phyloP scores from a whole-genome alignment of 163 green algal species.

The Chlorella variabilis region DNA sequence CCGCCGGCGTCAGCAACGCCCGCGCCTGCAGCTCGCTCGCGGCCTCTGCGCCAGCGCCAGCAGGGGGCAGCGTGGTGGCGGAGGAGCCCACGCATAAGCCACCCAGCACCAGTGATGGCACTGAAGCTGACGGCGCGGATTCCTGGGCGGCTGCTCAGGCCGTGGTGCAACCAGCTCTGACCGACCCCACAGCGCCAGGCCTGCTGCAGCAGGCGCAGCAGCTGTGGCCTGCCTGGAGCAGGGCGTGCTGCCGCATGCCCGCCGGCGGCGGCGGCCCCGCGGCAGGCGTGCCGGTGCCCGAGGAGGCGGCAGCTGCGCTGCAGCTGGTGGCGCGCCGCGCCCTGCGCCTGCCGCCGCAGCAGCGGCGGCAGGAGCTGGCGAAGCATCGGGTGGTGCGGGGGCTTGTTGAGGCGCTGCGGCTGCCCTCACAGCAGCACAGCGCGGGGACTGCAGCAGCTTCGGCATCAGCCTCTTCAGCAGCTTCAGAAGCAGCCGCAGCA shows the following conservation, averaged over 20 bases:
- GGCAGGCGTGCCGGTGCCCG: not conserved
- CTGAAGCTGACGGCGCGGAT: not conserved
- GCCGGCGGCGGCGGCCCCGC: not conserved
- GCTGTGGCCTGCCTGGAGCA: not conserved
- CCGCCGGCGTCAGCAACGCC: not conserved
- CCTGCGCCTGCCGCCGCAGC: not conserved
- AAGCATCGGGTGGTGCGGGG: conserved; percentile 10
- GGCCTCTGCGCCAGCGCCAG: not conserved
- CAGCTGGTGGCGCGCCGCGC: not conserved
- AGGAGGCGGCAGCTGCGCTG: conserved; percentile 14
- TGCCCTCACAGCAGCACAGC: not conserved
- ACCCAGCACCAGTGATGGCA: not conserved
- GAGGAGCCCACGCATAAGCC: no score
- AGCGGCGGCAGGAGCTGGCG: conserved; percentile 12
- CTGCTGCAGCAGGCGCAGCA: not conserved
- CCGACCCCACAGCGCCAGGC: not conserved
- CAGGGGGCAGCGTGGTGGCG: no score
- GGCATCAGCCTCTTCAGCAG: not conserved
- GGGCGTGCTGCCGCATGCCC: not conserved
- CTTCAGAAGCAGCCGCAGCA: not conserved
- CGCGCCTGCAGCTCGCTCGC: not conserved
- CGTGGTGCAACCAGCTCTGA: not conserved
- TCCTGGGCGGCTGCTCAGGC: not conserved
- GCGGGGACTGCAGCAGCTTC: not conserved
- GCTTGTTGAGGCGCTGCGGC: conserved; percentile 9